Evolutionary conservation across 208 protist genomes (phyloP).

Genomic region (Trypanosoma scelopori): DNA sequence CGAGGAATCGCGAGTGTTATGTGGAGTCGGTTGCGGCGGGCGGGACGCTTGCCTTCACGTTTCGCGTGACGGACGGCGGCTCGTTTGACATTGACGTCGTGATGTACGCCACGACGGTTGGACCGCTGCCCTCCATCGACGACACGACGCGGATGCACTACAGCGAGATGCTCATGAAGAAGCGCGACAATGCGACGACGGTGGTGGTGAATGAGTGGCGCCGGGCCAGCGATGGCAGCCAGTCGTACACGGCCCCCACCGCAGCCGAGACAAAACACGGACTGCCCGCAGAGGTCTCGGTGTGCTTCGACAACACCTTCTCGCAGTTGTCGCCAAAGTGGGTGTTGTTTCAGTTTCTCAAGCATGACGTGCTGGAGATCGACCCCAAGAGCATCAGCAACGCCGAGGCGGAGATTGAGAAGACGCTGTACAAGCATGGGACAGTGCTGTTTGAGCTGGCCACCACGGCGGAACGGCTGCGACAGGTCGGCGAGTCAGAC

Average conservation of each 20-base stretch:
- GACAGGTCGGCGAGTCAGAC: slow-evolving; percentile 47
- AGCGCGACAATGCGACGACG: slow-evolving; percentile 37
- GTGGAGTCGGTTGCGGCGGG: slow-evolving; percentile 60
- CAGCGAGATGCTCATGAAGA: slow-evolving; percentile 32
- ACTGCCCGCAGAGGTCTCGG: slow-evolving; percentile 52
- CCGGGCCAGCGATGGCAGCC: slow-evolving; percentile 53
- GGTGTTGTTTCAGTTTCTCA: slow-evolving; percentile 55
- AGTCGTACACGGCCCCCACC: slow-evolving; percentile 59
- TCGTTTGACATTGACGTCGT: slow-evolving; percentile 64
- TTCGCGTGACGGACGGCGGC: slow-evolving; percentile 74
- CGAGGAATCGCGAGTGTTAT: slow-evolving; percentile 59
- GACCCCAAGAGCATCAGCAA: slow-evolving; percentile 31
- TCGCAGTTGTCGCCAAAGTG: slow-evolving; percentile 66
- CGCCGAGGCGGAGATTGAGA: slow-evolving; percentile 46
- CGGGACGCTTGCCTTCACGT: slow-evolving; percentile 57
- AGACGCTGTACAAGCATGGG: slow-evolving; percentile 52
- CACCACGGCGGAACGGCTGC: slow-evolving; percentile 41
- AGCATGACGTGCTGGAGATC: slow-evolving; percentile 49
- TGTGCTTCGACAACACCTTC: slow-evolving; percentile 77
- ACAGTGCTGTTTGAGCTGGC: slow-evolving; percentile 49
- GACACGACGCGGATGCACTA: slow-evolving; percentile 47
- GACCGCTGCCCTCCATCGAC: slow-evolving; percentile 31
- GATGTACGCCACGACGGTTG: slow-evolving; percentile 41
- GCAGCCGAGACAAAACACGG: slow-evolving; percentile 56
- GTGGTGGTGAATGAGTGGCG: slow-evolving; percentile 53